Evolutionary conservation across 2,329 filamentous ascomycete species (phyloP).

Genomic region (Hypoxylon sp.): DNA sequence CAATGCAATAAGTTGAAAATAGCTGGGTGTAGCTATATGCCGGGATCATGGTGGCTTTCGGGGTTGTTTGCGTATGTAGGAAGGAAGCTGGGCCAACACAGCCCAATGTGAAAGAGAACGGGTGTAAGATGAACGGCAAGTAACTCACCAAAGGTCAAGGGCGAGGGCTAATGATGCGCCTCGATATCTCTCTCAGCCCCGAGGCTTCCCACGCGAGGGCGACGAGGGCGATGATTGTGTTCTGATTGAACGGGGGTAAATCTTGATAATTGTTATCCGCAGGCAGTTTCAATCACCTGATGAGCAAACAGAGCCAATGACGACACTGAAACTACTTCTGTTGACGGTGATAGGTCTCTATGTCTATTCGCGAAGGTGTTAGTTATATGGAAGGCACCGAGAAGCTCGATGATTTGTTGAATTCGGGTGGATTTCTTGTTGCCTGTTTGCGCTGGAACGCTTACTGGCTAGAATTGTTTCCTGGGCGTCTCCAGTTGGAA

Average conservation of each 20-base stretch:
- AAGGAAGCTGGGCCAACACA: constrained; percentile 33
- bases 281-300: constrained; percentile 68
- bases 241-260: constrained; percentile 54
- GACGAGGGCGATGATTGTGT: constrained; percentile 39
- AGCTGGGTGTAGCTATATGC: constrained; percentile 48
- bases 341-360: constrained; percentile 68
- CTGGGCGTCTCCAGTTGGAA: constrained; percentile 45
- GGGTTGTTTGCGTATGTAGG: constrained; percentile 40
- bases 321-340: constrained; percentile 59
- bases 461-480: constrained; percentile 54
- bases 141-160: constrained; percentile 46
- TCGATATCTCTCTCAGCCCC: constrained; percentile 34
- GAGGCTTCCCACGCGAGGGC: constrained; percentile 41
- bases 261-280: constrained; percentile 59
- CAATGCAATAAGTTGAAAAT: constrained; percentile 45
- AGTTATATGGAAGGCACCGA: constrained; percentile 58
- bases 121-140: constrained; percentile 35
- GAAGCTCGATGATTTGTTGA: constrained; percentile 68
- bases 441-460: constrained; percentile 53
- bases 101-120: constrained; percentile 32
- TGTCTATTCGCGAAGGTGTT: constrained; percentile 55
- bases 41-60: constrained; percentile 49
- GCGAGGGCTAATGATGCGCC: constrained; percentile 44
- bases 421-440: constrained; percentile 46
- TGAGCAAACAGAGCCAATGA: constrained; percentile 63